Evolutionary conservation across 495 filamentous ascomycete genomes (phyloP), one percentile per base, ranked within the genome.

Genomic region (Penicillium goetzii): DNA sequence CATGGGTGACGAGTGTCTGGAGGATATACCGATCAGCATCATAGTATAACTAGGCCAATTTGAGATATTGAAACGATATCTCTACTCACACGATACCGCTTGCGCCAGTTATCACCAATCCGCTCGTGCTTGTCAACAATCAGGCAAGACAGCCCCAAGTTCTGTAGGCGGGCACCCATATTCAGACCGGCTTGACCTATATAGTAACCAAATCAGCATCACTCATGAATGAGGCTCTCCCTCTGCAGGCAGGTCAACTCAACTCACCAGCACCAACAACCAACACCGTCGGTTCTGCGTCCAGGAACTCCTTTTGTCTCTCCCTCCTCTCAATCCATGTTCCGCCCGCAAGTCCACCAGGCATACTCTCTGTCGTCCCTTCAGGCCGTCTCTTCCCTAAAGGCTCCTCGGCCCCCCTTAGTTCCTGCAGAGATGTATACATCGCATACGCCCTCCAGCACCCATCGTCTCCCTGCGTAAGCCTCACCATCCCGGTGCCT

Each of bases 41-140:
- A 45, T 23, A 1, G 3, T 47, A 12, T 47, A 1, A 23, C 6
- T 47, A 10, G 1, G 2, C 17, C 14, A 15, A 0, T 45, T 11
- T 0, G 30, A 21, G 11, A 2, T 23, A 10, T 17, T 30, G 14
- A 10, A 7, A 30, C 11, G 1, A 30, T 26, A 15, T n/a, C 8
- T 54, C 15, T 26, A 65, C 69, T 47, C 52, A 79, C 78, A 19
- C 78, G 71, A 59, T 84, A 84, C 50, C 91, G 80, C 26, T 88
- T 88, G 19, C 90, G 81, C 91, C 91, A 94, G 69, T 89, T 92
- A 67, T 92, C 90, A 10, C 91, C 91, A 8, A 93, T 76, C 1
- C 85, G 73, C 34, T 84, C 81, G 64, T 89, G 86, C 47, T 77
- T 78, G 66, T 94, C 91, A 51, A 93, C 81, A 21, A 90, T 79